These are phyloP conservation scores for Pseudisothecium myosuroides DNA, from an alignment of 225 moss, liverwort and hornwort genomes.

Conservation along the genomic window DNA sequence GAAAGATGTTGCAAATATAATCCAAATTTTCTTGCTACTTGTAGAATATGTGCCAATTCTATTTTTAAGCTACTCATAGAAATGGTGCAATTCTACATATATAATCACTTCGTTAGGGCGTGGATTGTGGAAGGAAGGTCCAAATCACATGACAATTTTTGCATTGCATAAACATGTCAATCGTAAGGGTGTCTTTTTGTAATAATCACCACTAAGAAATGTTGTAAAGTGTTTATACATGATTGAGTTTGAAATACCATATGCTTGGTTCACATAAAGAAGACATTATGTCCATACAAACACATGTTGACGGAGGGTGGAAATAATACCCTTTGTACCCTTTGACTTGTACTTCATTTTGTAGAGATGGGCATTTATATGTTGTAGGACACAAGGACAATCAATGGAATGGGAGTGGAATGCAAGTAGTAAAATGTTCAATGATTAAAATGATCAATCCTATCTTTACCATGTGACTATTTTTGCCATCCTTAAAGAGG, in stretches of 20 bases:
- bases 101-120: rapidly evolving
- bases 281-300: neutral
- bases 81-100: neutral
- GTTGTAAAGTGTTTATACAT: neutral
- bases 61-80: too few relatives aligned
- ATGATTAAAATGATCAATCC: neutral
- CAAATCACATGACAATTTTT: too few relatives aligned
- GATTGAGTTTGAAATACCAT: neutral
- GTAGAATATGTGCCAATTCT: neutral
- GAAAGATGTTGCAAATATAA: neutral
- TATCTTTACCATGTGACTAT: neutral
- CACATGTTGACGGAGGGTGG: neutral
- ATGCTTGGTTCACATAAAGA: neutral
- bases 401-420: neutral
- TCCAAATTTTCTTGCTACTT: neutral
- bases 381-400: neutral
- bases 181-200: neutral
- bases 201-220: neutral
- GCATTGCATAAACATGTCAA: too few relatives aligned
- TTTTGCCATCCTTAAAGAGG: rapidly evolving
- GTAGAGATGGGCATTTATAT: neutral
- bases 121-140: neutral
- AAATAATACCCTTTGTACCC: neutral
- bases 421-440: neutral
- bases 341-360: neutral